These are phyloP conservation scores for Cladosporium cucumerinum DNA, from an alignment of 2,329 filamentous ascomycete genomes.

Conservation along the genomic window DNA sequence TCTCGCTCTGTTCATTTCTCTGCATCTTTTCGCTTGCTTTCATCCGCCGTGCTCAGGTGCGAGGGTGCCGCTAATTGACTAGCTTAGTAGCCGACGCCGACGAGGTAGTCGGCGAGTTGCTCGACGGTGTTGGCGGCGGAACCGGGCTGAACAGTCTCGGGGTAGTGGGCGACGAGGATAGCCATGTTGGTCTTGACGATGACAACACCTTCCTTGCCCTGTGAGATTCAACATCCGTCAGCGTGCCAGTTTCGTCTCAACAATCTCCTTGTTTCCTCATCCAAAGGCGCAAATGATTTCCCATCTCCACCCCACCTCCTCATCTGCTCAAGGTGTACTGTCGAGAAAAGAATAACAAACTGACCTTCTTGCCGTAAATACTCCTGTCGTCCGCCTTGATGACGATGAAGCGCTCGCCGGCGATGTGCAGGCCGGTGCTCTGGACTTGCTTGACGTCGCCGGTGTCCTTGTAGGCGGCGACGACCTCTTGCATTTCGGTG, in stretches of 20 bases:
- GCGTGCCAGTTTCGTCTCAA: not conserved
- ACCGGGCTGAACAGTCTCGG: constrained; percentile 68
- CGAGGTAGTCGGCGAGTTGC: constrained; percentile 82
- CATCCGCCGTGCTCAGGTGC: not conserved
- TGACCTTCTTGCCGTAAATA: constrained; percentile 83
- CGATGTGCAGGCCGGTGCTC: constrained; percentile 70
- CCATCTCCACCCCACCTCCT: not conserved
- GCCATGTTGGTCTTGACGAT: constrained; percentile 85
- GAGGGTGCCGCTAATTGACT: not conserved
- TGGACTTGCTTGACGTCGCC: constrained; percentile 62
- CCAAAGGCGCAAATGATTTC: not conserved
- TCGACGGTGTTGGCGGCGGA: constrained; percentile 76
- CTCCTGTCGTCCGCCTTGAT: constrained; percentile 72
- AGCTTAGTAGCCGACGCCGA: constrained; percentile 67
- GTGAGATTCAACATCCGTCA: constrained; percentile 9
- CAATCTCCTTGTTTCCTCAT: not conserved
- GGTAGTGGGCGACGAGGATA: constrained; percentile 84
- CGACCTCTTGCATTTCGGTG: constrained; percentile 55
- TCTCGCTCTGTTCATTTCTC: not conserved
- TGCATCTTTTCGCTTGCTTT: not conserved
- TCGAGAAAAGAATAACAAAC: constrained; percentile 22
- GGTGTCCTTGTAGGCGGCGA: constrained; percentile 52
- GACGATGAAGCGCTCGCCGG: constrained; percentile 73
- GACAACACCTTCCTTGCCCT: constrained; percentile 77
- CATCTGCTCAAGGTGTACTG: not conserved